A percentile compares a stretch with the other conserved stretches of the same genome.
phyloP scores from a whole-genome alignment of 2,329 filamentous ascomycete genomes.

The Chalara sp. region DNA sequence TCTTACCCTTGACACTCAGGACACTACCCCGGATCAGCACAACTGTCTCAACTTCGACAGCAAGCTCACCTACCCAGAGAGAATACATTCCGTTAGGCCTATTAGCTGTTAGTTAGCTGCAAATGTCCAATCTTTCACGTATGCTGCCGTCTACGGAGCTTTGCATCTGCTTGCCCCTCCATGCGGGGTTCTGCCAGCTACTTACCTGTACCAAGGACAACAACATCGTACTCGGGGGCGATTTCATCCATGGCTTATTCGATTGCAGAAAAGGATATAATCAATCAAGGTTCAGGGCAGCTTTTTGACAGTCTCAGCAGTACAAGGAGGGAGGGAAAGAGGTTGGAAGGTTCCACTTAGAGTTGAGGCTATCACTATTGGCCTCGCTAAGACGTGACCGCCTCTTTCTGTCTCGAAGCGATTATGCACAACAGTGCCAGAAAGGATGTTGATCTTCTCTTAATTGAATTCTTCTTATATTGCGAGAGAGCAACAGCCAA shows the following conservation, averaged over 20 bases:
- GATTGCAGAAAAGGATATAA: constrained; percentile 16
- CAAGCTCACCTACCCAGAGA: constrained; percentile 69
- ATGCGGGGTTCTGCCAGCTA: constrained; percentile 29
- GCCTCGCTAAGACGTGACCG: constrained; percentile 17
- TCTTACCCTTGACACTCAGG: constrained; percentile 96
- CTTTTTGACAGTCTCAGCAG: background rate
- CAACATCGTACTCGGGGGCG: constrained; percentile 95
- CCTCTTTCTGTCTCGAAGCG: too few relatives aligned
- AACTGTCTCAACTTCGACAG: background rate
- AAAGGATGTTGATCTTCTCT: too few relatives aligned
- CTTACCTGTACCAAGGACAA: constrained; percentile 95
- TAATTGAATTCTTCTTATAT: too few relatives aligned
- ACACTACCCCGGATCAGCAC: constrained; percentile 48
- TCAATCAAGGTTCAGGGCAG: background rate
- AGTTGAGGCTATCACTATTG: constrained; percentile 17
- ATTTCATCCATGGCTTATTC: constrained; percentile 82
- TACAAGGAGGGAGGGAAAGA: constrained; percentile 1
- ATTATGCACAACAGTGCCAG: too few relatives aligned
- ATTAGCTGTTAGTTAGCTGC: constrained; percentile 18
- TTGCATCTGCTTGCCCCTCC: constrained; percentile 23
- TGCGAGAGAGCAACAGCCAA: too few relatives aligned
- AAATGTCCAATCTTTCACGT: too few relatives aligned
- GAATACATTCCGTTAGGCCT: constrained; percentile 98
- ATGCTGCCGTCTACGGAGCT: too few relatives aligned
- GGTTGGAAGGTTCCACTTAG: constrained; percentile 10